A percentile compares a stretch with the other conserved stretches of the same genome.
Conservation (phyloP, 2,329 filamentous ascomycete species). For the Ramularia collo-cygni region DNA sequence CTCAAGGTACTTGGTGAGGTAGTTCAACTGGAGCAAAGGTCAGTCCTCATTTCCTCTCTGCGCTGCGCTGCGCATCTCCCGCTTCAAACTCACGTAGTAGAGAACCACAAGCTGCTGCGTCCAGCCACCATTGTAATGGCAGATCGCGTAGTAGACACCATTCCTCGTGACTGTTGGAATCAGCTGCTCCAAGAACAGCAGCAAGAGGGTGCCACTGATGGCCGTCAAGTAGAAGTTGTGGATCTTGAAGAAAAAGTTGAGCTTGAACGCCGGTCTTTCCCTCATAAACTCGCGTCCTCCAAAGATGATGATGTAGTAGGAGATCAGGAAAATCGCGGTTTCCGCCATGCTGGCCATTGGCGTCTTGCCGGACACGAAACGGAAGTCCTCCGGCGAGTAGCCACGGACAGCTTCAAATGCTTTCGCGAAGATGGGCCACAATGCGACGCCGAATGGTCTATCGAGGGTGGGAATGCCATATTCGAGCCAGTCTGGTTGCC, state of each 20-base stretch:
- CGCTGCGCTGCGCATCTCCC: not conserved
- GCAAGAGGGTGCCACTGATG: constrained; percentile 73
- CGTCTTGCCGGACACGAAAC: constrained; percentile 72
- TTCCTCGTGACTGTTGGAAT: constrained; percentile 72
- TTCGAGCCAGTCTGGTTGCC: constrained; percentile 47
- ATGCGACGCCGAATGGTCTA: constrained; percentile 78
- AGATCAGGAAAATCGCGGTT: constrained; percentile 69
- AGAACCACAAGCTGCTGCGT: constrained; percentile 86
- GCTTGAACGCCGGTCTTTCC: constrained; percentile 73
- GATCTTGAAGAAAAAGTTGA: constrained; percentile 84
- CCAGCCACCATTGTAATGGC: constrained; percentile 76
- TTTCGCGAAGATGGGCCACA: constrained; percentile 95
- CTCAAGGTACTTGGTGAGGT: constrained; percentile 96
- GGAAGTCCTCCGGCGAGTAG: constrained; percentile 79
- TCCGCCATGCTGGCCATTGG: constrained; percentile 85
- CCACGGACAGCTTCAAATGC: constrained; percentile 69
- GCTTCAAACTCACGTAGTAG: constrained; percentile 72
- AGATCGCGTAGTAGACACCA: constrained; percentile 87
- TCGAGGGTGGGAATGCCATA: constrained; percentile 69
- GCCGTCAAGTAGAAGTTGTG: constrained; percentile 93
- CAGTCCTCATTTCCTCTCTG: not conserved
- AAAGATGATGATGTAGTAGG: constrained; percentile 92
- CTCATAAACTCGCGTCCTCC: constrained; percentile 91
- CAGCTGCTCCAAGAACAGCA: constrained; percentile 84
- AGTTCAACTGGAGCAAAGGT: constrained; percentile 65